These are phyloP conservation scores for Przewalskia tangutica DNA, from an alignment of 257 asterid genomes.

Conservation along the genomic window DNA sequence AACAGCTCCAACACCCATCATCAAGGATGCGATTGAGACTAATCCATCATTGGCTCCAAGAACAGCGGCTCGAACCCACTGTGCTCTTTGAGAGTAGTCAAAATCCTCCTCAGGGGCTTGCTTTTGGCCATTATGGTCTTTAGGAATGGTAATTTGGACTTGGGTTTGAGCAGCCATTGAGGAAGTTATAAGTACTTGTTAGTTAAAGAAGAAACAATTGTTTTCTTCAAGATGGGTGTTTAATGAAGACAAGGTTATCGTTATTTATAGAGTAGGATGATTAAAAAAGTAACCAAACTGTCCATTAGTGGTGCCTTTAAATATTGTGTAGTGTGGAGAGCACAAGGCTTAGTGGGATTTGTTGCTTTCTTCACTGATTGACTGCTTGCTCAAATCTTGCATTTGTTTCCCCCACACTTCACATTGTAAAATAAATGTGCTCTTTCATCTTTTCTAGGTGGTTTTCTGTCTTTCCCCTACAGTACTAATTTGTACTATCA, in stretches of 20 bases:
- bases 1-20: too few relatives aligned
- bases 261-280: neutral
- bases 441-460: neutral
- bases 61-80: too few relatives aligned
- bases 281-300: neutral
- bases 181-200: neutral
- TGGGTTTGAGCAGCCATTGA: neutral
- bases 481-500: neutral
- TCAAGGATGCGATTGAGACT: too few relatives aligned
- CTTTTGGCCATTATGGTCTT: neutral
- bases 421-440: too few relatives aligned
- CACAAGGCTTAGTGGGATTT: neutral
- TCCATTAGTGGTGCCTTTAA: neutral
- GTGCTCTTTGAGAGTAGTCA: too few relatives aligned
- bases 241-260: neutral
- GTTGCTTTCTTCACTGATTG: neutral
- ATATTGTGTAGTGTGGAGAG: neutral
- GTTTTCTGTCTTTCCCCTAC: neutral
- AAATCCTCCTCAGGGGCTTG: too few relatives aligned
- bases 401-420: too few relatives aligned
- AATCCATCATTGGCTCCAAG: too few relatives aligned
- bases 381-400: neutral
- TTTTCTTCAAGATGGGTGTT: neutral
- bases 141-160: neutral
- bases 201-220: neutral